Conservation (phyloP, 441 rosid genomes). For the Arabidopsis lyrata region DNA sequence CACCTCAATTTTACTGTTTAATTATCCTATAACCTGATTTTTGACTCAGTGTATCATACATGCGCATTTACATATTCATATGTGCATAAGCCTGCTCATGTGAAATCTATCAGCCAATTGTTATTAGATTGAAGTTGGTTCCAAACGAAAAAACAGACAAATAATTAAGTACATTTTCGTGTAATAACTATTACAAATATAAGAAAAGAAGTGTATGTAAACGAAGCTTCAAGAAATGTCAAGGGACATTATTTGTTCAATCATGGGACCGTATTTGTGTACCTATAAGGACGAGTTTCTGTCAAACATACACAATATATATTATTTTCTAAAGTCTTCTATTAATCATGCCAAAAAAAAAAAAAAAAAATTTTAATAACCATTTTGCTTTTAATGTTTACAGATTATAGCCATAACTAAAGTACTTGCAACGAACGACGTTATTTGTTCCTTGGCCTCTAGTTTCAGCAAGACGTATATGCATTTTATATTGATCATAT, state of each 20-base stretch:
- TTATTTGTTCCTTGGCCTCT: conserved; percentile 30
- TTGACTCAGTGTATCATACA: conserved; percentile 28
- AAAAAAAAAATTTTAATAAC: conserved; percentile 8
- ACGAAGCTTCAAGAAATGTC: conserved; percentile 29
- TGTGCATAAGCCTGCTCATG: conserved; percentile 17
- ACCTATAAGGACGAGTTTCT: conserved; percentile 39
- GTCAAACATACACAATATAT: conserved; percentile 20
- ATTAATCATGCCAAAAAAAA: conserved; percentile 1
- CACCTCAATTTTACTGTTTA: conserved; percentile 36
- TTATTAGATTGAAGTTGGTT: conserved; percentile 9
- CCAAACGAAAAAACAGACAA: background rate
- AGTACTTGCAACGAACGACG: conserved; percentile 24
- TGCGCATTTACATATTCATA: background rate
- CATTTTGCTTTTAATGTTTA: conserved; percentile 8
- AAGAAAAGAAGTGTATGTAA: conserved; percentile 5
- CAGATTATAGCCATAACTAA: background rate
- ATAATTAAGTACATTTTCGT: conserved; percentile 27
- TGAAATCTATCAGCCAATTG: conserved; percentile 1
- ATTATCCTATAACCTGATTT: conserved; percentile 32
- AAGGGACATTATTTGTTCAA: conserved; percentile 34
- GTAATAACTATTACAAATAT: background rate
- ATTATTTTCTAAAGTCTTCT: background rate
- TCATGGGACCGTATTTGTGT: conserved; percentile 44
- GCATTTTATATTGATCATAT: background rate
- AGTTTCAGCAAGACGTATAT: background rate